Evolutionary conservation across 1,139 yeast species (phyloP), one percentile per base, ranked within the genome.

Genomic region (Magnusiomyces tetraspermus): DNA sequence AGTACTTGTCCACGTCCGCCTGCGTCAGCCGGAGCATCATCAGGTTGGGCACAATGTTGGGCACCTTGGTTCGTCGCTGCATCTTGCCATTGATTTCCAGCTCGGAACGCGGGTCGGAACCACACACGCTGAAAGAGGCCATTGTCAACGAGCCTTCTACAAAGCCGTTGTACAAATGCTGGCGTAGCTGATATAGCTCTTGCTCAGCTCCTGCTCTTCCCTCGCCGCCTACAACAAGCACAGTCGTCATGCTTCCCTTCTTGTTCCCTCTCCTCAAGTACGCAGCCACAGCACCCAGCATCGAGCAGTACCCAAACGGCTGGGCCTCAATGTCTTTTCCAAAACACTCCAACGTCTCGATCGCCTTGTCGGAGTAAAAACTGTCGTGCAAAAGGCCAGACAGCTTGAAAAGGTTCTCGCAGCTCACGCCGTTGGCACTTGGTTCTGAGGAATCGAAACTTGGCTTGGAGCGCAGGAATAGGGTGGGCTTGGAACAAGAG

Each of bases 401-500:
- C 3, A 71, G 61, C 19, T 68, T 53, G 48, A 54, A 57, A 37
- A 71, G 60, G 56, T 71, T 71, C 31, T 51, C 49, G 2, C 66
- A 62, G 0, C 73, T 61, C 0, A 71, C 63, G 6, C 71, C 71
- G 46, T 71, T 69, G 10, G 71, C 58, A 28, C 69, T 63, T 0
- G 75, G 74, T 55, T 69, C 73, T 1, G 71, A 70, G n/a, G 65
- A 54, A 53, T 71, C 75, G 51, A 67, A 67, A 21, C 68, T 69
- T 31, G 60, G 57, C 58, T 71, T 70, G 48, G 71, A 70, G 17
- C 72, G 59, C 21, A 55, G 24, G 58, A 67, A 60, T 21, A 68
- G 62, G 42, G 61, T 58, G 21, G 50, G 50, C n/a, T 57, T 55
- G 11, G 57, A 43, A 26, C 57, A 53, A 23, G 58, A 54, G 15